A percentile compares a stretch with the other conserved stretches of the same genome.
Conservation (phyloP, 1,284 basidiomycete species). For the Malassezia psittaci region DNA sequence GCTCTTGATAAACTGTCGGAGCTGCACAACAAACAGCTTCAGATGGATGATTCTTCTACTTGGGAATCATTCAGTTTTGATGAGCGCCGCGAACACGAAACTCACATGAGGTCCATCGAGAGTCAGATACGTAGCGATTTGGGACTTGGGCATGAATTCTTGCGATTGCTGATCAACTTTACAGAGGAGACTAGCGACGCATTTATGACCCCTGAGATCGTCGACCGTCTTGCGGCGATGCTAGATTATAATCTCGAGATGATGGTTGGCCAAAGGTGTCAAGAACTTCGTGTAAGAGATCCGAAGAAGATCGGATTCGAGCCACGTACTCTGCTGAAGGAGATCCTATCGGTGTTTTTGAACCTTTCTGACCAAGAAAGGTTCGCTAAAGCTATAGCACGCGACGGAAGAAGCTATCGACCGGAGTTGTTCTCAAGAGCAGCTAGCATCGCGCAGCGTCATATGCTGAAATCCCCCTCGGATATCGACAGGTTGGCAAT, state of each 20-base stretch:
- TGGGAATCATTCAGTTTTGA: conserved; percentile 60
- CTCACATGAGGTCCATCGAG: conserved; percentile 67
- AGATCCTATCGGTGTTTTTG: conserved; percentile 81
- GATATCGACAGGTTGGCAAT: conserved; percentile 66
- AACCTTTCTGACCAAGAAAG: conserved; percentile 70
- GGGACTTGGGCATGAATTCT: conserved; percentile 72
- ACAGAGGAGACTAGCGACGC: conserved; percentile 81
- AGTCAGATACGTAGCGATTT: conserved; percentile 74
- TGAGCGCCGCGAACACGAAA: conserved; percentile 73
- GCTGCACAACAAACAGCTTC: conserved; percentile 72
- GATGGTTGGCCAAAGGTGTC: conserved; percentile 73
- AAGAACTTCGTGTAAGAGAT: conserved; percentile 71
- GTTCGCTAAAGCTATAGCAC: conserved; percentile 81
- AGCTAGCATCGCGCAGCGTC: conserved; percentile 59
- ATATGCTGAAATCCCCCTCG: conserved; percentile 64
- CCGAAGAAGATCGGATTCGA: conserved; percentile 83
- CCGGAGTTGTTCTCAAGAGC: conserved; percentile 76
- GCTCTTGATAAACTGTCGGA: conserved; percentile 78
- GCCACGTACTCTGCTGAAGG: conserved; percentile 69
- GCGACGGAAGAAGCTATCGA: conserved; percentile 81
- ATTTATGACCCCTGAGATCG: conserved; percentile 93
- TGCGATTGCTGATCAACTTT: conserved; percentile 79
- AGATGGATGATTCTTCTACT: conserved; percentile 64
- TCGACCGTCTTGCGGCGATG: conserved; percentile 90
- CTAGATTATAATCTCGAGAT: conserved; percentile 86